Conservation (phyloP, 2,329 filamentous ascomycete species). For the Canariomyces notabilis region DNA sequence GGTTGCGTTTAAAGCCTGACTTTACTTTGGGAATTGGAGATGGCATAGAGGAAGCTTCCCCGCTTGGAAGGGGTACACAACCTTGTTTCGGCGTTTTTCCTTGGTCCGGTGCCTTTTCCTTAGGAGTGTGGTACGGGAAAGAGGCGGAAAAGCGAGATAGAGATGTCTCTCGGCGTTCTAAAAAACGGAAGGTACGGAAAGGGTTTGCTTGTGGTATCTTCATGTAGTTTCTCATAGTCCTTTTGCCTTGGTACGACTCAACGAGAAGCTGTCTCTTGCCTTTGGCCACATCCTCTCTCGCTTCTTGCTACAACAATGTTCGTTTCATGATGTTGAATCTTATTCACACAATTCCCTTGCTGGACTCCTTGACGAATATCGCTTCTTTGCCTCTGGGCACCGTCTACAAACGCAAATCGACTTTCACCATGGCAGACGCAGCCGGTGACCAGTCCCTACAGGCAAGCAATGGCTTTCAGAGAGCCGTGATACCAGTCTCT, state of each 20-base stretch:
- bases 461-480: neutral
- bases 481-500: neutral
- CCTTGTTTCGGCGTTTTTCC: conserved; percentile 9
- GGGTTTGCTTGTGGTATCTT: neutral
- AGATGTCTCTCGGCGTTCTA: conserved; percentile 11
- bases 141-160: conserved; percentile 9
- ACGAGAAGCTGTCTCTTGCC: no score
- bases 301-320: no score
- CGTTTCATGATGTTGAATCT: no score
- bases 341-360: no score
- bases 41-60: conserved; percentile 10
- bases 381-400: no score
- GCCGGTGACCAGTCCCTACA: neutral
- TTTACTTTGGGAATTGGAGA: conserved; percentile 2
- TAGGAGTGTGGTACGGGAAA: conserved; percentile 2
- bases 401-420: no score
- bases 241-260: no score
- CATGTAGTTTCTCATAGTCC: no score
- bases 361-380: no score
- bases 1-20: neutral
- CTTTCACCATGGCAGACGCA: no score
- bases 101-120: conserved; percentile 1
- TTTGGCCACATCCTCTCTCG: no score
- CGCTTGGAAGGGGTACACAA: conserved; percentile 2
- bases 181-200: neutral